A percentile compares a stretch with the other conserved stretches of the same genome.
phyloP scores from a whole-genome alignment of 768 basidiomycete genomes.

The Trametes punicea region DNA sequence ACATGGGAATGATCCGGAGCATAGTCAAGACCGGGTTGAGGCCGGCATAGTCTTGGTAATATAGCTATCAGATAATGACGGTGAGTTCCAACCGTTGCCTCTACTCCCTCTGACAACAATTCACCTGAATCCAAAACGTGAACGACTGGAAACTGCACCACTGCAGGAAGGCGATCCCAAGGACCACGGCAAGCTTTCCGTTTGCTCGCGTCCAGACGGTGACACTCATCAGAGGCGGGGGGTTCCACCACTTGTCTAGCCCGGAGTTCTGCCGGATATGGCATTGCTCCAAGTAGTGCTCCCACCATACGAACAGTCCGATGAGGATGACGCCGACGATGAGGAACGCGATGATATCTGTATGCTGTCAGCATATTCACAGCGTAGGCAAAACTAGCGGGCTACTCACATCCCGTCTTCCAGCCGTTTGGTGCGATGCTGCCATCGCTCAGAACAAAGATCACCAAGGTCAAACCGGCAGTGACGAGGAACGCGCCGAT shows the following conservation, averaged over 20 bases:
- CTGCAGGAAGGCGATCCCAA: constrained; percentile 59
- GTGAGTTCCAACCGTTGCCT: background rate
- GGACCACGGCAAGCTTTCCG: constrained; percentile 60
- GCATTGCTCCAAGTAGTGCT: constrained; percentile 51
- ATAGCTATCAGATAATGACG: constrained; percentile 43
- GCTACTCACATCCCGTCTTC: constrained; percentile 50
- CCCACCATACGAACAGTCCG: constrained; percentile 60
- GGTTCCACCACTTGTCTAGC: constrained; percentile 30
- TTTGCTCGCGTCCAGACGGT: constrained; percentile 61
- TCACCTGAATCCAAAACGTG: constrained; percentile 47
- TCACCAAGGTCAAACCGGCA: constrained; percentile 60
- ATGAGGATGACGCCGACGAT: constrained; percentile 58
- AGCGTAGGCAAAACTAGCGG: constrained; percentile 19
- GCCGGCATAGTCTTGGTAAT: constrained; percentile 63
- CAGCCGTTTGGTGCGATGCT: constrained; percentile 57
- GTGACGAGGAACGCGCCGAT: constrained; percentile 67
- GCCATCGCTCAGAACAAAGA: constrained; percentile 72
- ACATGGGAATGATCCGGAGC: constrained; percentile 69
- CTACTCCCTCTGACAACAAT: constrained; percentile 15
- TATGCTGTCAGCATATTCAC: background rate
- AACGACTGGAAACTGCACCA: constrained; percentile 58
- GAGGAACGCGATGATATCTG: constrained; percentile 70
- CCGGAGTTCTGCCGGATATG: constrained; percentile 13
- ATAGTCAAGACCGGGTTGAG: constrained; percentile 59
- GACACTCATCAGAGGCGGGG: constrained; percentile 64